Evolutionary conservation across 2,329 filamentous ascomycete species (phyloP), one percentile per base, ranked within the genome.

Genomic region (Pseudofabraea citricarpa): DNA sequence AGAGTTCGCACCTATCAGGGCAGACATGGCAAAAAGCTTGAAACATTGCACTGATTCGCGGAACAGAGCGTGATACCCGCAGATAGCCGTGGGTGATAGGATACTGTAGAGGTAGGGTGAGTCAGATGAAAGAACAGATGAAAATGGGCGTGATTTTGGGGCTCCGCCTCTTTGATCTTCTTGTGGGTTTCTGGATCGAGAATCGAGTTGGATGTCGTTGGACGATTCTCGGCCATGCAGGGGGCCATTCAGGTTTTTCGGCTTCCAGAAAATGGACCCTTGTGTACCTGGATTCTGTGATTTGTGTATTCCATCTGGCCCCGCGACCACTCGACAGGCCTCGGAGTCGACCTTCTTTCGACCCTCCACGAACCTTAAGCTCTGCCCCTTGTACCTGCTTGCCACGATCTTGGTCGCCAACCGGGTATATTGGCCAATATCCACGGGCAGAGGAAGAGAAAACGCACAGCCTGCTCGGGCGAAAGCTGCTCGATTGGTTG

Each of bases 401-500:
- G 33, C 33, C 33, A 36, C 33, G 33, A 36, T 36, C 33, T 36
- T 3, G 39, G n/a, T 46, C 20, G 19, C 36, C n/a, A n/a, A 23
- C 35, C 23, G 27, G 32, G 19, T 33, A 40, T 40, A 40, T 26
- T 24, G 35, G 43, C 23, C 41, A 36, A 31, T n/a, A 46, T 44
- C 37, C 44, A 42, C 29, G 40, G 18, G 15, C 36, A 47, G 44
- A 40, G 46, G 43, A n/a, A n/a, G n/a, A n/a, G n/a, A n/a, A n/a
- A n/a, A n/a, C n/a, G n/a, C n/a, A 47, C 40, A 37, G 40, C 42
- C 32, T 36, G 18, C 15, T 29, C 10, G 16, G 33, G 4, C 31
- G 31, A 47, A 26, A 39, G 43, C 42, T 48, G n/a, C n/a, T n/a
- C n/a, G 20, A 38, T 24, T 48, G 40, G 43, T 41, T 36, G 46